phyloP scores from a whole-genome alignment of 208 protist genomes.

The Crithidia bombi region DNA sequence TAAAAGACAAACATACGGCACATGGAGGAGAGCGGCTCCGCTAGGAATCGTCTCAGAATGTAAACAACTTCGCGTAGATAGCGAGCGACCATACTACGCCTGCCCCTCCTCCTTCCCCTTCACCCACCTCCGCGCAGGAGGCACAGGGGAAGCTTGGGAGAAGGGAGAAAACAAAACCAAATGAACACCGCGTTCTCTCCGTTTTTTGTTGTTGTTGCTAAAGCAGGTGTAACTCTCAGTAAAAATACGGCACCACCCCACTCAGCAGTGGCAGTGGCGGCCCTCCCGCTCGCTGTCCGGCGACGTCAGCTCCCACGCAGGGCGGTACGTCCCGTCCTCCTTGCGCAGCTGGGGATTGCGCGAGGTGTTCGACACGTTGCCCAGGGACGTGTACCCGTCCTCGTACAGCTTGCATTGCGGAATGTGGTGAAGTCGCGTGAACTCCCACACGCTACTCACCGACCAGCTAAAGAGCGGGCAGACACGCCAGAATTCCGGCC shows the following conservation, averaged over 20 bases:
- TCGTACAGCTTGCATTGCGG: constrained; percentile 90
- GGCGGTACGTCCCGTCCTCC: constrained; percentile 67
- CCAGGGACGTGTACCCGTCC: constrained; percentile 90
- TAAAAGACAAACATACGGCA: too few relatives aligned
- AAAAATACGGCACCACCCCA: background rate
- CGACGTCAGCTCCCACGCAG: constrained; percentile 68
- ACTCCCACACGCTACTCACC: constrained; percentile 83
- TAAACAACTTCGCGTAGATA: too few relatives aligned
- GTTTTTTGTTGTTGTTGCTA: background rate
- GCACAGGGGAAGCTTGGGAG: too few relatives aligned
- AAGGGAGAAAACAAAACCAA: too few relatives aligned
- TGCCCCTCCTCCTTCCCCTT: too few relatives aligned
- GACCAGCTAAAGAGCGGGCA: constrained; percentile 89
- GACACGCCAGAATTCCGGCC: constrained; percentile 86
- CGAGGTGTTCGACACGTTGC: constrained; percentile 43
- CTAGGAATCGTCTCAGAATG: too few relatives aligned
- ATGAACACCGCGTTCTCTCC: too few relatives aligned
- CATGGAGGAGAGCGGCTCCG: too few relatives aligned
- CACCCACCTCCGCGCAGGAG: too few relatives aligned
- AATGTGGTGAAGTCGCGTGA: constrained; percentile 55
- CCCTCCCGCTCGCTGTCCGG: constrained; percentile 50
- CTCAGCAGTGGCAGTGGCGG: constrained; percentile 22
- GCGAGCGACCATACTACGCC: too few relatives aligned
- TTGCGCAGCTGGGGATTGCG: constrained; percentile 61
- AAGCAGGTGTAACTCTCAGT: too few relatives aligned